Conservation (phyloP, 192 early-diverging fungal species). For the Dissophora globulifera region DNA sequence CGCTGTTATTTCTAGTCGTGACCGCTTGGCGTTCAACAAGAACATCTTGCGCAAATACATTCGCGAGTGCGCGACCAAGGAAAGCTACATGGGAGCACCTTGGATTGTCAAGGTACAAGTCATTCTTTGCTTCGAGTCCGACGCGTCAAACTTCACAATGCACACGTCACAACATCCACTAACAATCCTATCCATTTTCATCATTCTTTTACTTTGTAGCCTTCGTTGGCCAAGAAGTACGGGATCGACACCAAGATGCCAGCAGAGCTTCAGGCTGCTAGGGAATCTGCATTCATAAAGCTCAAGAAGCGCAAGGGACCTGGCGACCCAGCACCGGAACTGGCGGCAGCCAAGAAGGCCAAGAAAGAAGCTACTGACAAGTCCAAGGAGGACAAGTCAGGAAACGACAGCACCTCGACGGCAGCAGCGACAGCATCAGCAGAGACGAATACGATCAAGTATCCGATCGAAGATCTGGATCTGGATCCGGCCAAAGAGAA, state of each 20-base stretch:
- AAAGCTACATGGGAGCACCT: slow-evolving; percentile 76
- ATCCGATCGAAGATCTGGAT: slow-evolving; percentile 89
- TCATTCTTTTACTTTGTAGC: not conserved
- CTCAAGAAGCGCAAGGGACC: slow-evolving; percentile 48
- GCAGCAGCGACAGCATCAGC: not conserved
- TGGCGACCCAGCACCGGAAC: slow-evolving; percentile 40
- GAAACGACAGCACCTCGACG: too few species aligned
- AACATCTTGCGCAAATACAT: slow-evolving; percentile 77
- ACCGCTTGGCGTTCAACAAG: slow-evolving; percentile 75
- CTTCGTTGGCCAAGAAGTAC: slow-evolving; percentile 57
- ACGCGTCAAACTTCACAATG: too few species aligned
- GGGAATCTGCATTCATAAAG: slow-evolving; percentile 51
- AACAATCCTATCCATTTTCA: too few species aligned
- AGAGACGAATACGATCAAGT: slow-evolving; percentile 65
- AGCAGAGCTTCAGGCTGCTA: slow-evolving; percentile 51
- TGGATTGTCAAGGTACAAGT: slow-evolving; percentile 74
- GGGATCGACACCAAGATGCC: slow-evolving; percentile 56
- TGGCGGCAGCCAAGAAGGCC: slow-evolving; percentile 36
- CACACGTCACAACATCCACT: too few species aligned
- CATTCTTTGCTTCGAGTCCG: too few species aligned
- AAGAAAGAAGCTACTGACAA: slow-evolving; percentile 52
- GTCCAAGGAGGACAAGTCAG: slow-evolving; percentile 21
- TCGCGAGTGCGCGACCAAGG: slow-evolving; percentile 70
- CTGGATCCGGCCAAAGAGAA: slow-evolving; percentile 52
- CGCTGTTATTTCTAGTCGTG: slow-evolving; percentile 54